Percentiles rank a stretch among this genome's conserved stretches.
These are phyloP conservation scores for Heterobasidion parviporum DNA, from an alignment of 1,284 basidiomycete genomes.

Conservation along the genomic window DNA sequence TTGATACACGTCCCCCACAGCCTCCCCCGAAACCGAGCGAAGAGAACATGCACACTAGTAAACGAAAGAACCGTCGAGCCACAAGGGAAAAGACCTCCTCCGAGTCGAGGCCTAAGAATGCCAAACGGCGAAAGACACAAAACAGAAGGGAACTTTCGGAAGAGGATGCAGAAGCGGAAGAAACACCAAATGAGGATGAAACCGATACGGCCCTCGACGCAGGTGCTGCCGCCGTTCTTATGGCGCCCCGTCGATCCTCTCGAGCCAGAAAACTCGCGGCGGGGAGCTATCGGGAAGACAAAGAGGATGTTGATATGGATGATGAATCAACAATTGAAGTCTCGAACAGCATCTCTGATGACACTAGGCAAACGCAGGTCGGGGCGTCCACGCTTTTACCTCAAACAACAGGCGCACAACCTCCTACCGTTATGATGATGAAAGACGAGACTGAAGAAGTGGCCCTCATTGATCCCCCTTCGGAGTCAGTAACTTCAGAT, in stretches of 20 bases:
- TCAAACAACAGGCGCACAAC: background rate
- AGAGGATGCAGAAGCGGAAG: conserved; percentile 20
- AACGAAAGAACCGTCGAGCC: conserved; percentile 14
- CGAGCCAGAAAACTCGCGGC: conserved; percentile 17
- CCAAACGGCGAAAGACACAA: conserved; percentile 38
- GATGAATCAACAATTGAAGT: conserved; percentile 16
- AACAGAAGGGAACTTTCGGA: conserved; percentile 26
- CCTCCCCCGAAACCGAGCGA: conserved; percentile 1
- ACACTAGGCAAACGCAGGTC: background rate
- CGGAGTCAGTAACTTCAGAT: conserved; percentile 14
- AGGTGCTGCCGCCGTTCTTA: conserved; percentile 1
- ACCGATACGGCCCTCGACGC: conserved; percentile 7
- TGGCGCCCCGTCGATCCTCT: conserved; percentile 17
- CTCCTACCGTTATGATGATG: background rate
- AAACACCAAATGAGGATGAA: conserved; percentile 17
- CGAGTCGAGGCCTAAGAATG: background rate
- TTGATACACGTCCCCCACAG: conserved; percentile 23
- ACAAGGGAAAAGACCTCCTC: conserved; percentile 3
- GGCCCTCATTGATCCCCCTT: background rate
- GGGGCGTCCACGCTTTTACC: background rate
- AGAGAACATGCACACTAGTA: conserved; percentile 9
- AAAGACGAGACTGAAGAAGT: background rate
- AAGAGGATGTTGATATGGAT: conserved; percentile 9
- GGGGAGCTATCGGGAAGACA: conserved; percentile 16
- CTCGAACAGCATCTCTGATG: background rate